Evolutionary conservation across 2,329 filamentous ascomycete genomes (phyloP).

Genomic region (Paecilomyces sp.): DNA sequence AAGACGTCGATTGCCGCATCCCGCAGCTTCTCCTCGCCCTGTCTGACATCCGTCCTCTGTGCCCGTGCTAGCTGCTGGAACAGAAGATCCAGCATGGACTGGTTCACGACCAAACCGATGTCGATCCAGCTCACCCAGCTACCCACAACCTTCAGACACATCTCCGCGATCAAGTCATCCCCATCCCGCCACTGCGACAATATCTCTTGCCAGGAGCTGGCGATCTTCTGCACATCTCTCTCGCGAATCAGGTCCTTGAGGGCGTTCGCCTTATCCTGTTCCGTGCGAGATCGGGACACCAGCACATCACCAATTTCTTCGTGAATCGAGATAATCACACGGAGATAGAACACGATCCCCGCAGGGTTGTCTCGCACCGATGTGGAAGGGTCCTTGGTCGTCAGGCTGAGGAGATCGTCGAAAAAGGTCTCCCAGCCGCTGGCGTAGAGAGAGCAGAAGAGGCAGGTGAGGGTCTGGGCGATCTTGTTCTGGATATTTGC

Average conservation of each 20-base stretch:
- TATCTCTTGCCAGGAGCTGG: conserved; percentile 85
- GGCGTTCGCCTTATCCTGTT: conserved; percentile 78
- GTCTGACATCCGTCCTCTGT: conserved; percentile 50
- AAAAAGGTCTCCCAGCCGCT: conserved; percentile 85
- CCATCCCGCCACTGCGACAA: conserved; percentile 67
- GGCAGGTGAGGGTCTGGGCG: conserved; percentile 87
- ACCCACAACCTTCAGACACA: conserved; percentile 84
- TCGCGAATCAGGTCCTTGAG: conserved; percentile 85
- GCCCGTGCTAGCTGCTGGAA: conserved; percentile 80
- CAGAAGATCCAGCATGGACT: conserved; percentile 75
- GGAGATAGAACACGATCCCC: conserved; percentile 80
- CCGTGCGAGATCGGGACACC: conserved; percentile 66
- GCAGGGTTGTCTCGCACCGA: conserved; percentile 59
- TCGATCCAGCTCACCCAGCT: conserved; percentile 99
- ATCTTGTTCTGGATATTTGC: conserved; percentile 88
- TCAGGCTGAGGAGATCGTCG: conserved; percentile 77
- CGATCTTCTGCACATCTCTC: conserved; percentile 82
- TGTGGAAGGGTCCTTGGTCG: conserved; percentile 52
- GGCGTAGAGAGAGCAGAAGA: conserved; percentile 82
- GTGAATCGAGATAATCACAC: conserved; percentile 81
- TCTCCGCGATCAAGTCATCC: conserved; percentile 68
- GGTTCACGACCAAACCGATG: conserved; percentile 86
- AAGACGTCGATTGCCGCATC: conserved; percentile 91
- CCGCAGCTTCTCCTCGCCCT: conserved; percentile 74
- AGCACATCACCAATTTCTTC: conserved; percentile 96